Conservation (phyloP, 2,329 filamentous ascomycete species). For the Epichloe sylvatica region DNA sequence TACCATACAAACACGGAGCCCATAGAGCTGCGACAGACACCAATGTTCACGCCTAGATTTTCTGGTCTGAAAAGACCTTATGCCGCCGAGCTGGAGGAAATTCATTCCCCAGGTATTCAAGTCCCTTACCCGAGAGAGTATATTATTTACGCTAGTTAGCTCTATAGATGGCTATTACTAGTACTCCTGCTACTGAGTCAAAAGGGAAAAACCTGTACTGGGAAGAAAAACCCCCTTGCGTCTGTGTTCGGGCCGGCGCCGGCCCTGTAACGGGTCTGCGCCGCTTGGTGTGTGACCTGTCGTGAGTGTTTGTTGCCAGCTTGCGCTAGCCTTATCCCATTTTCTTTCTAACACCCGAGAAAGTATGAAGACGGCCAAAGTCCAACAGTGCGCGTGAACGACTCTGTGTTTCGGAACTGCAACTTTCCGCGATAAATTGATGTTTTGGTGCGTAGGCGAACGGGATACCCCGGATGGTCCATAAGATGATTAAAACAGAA, state of each 20-base stretch:
- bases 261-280: too few relatives aligned
- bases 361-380: not conserved
- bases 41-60: not conserved
- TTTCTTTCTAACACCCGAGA: too few relatives aligned
- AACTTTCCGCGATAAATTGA: not conserved
- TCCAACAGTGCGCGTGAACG: not conserved
- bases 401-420: not conserved
- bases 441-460: not conserved
- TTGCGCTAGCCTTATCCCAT: too few relatives aligned
- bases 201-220: too few relatives aligned
- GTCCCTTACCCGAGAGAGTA: not conserved
- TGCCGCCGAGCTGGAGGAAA: constrained; percentile 1
- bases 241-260: too few relatives aligned
- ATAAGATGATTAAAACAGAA: too few relatives aligned
- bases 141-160: too few relatives aligned
- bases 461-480: not conserved
- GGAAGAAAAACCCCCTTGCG: too few relatives aligned
- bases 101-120: not conserved
- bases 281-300: too few relatives aligned
- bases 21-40: not conserved
- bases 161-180: too few relatives aligned
- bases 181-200: too few relatives aligned
- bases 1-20: not conserved
- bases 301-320: too few relatives aligned
- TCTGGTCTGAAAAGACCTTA: not conserved